Conservation (phyloP, 768 basidiomycete genomes). For the Phanerochaete sordida region DNA sequence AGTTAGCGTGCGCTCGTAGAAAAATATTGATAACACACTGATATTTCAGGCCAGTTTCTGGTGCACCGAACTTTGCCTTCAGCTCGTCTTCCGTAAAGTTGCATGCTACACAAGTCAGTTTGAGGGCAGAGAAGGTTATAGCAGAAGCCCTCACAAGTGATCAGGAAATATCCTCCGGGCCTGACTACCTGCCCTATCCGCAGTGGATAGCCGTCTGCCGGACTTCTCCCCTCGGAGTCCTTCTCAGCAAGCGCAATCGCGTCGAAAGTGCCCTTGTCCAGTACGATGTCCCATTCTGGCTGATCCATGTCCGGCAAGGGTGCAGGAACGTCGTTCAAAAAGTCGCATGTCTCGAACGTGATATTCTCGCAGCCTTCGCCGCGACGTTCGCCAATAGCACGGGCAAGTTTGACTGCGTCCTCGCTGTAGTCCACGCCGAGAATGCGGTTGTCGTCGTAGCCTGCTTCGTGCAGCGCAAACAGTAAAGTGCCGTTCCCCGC, state of each 20-base stretch:
- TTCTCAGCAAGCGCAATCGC: constrained; percentile 73
- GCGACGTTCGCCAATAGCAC: constrained; percentile 42
- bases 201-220: constrained; percentile 56
- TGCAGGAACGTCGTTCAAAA: constrained; percentile 53
- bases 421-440: constrained; percentile 76
- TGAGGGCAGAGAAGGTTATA: background rate
- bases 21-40: constrained; percentile 41
- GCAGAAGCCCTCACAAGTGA: constrained; percentile 59
- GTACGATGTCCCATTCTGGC: constrained; percentile 61
- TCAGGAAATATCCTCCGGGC: constrained; percentile 68
- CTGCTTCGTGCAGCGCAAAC: constrained; percentile 65
- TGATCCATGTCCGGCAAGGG: constrained; percentile 15
- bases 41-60: constrained; percentile 50
- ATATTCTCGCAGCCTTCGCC: constrained; percentile 38
- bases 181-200: constrained; percentile 55
- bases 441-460: constrained; percentile 51
- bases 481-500: constrained; percentile 78
- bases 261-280: constrained; percentile 90
- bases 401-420: constrained; percentile 64
- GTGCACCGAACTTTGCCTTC: constrained; percentile 44
- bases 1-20: background rate
- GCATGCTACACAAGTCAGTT: constrained; percentile 40
- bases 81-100: constrained; percentile 84
- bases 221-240: constrained; percentile 48
- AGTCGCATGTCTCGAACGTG: constrained; percentile 59